Conservation (phyloP, 768 basidiomycete species). For the Ephemerocybe angulata region DNA sequence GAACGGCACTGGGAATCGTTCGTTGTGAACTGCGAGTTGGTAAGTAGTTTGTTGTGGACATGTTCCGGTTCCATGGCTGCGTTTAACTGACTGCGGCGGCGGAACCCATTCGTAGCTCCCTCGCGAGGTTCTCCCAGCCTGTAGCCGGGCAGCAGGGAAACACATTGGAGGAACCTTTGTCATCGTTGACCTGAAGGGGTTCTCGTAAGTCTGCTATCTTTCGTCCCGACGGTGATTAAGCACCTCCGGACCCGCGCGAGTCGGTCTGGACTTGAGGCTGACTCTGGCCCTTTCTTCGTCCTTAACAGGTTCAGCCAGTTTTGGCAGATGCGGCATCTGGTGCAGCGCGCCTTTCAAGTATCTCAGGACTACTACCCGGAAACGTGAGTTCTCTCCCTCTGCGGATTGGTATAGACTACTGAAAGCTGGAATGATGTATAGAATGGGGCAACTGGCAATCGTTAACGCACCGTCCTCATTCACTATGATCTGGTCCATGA, state of each 20-base stretch:
- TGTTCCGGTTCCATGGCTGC: background rate
- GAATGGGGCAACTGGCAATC: conserved; percentile 70
- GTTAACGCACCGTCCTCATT: conserved; percentile 73
- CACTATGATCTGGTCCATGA: conserved; percentile 64
- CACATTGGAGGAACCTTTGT: conserved; percentile 52
- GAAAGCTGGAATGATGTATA: conserved; percentile 22
- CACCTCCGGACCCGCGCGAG: background rate
- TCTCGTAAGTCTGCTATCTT: conserved; percentile 45
- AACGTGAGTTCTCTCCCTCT: conserved; percentile 38
- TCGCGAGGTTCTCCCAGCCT: conserved; percentile 66
- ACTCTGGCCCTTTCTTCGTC: background rate
- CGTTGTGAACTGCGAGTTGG: conserved; percentile 61
- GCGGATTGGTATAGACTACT: background rate
- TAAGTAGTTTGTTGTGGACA: conserved; percentile 21
- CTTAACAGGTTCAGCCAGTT: conserved; percentile 55
- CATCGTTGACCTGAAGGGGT: conserved; percentile 68
- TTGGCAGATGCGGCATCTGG: conserved; percentile 72
- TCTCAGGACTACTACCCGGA: conserved; percentile 80
- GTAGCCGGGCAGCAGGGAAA: conserved; percentile 51
- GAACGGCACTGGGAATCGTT: conserved; percentile 62
- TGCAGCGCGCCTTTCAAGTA: conserved; percentile 60
- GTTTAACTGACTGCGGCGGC: background rate
- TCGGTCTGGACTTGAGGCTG: background rate
- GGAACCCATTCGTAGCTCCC: too few relatives aligned
- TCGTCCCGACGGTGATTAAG: too few relatives aligned